These are phyloP conservation scores for Phytopythium chamaehyphon DNA, from an alignment of 352 stramenopile genomes.

Conservation along the genomic window DNA sequence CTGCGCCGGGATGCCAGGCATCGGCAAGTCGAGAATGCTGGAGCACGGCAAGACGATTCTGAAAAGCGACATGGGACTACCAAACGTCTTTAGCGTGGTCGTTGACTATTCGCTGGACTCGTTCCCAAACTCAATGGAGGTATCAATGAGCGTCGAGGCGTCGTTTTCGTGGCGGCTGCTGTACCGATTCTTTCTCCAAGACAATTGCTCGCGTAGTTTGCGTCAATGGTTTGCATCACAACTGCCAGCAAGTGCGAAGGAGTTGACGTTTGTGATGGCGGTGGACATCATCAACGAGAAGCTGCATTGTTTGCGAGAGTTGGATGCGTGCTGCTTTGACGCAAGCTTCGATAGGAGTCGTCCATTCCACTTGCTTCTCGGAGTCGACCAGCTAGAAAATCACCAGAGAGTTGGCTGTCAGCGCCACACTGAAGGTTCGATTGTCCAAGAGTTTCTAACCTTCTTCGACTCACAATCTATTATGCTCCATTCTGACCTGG, in stretches of 20 bases:
- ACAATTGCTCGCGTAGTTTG: background rate
- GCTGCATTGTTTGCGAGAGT: background rate
- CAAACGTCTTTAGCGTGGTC: background rate
- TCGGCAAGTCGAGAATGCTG: conserved; percentile 2
- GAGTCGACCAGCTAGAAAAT: background rate
- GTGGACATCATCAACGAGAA: conserved; percentile 1
- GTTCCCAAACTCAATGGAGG: background rate
- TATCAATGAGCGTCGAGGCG: background rate
- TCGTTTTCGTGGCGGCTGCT: conserved; percentile 2
- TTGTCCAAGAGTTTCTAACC: too few species aligned
- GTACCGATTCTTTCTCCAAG: conserved; percentile 1
- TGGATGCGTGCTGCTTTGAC: too few species aligned
- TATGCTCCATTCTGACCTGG: background rate
- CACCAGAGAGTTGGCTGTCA: background rate
- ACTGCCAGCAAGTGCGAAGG: background rate
- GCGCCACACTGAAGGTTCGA: background rate
- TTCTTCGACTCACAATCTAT: too few species aligned
- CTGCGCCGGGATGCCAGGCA: background rate
- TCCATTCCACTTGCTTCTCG: background rate
- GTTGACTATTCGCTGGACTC: background rate
- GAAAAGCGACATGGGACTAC: background rate
- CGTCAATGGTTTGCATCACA: background rate
- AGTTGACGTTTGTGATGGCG: background rate
- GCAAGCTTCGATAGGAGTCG: background rate
- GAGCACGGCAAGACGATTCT: background rate